A percentile compares a stretch with the other conserved stretches of the same genome.
Evolutionary conservation across 2,329 filamentous ascomycete genomes (phyloP).

Genomic region (Malbranchea cinnamomea): DNA sequence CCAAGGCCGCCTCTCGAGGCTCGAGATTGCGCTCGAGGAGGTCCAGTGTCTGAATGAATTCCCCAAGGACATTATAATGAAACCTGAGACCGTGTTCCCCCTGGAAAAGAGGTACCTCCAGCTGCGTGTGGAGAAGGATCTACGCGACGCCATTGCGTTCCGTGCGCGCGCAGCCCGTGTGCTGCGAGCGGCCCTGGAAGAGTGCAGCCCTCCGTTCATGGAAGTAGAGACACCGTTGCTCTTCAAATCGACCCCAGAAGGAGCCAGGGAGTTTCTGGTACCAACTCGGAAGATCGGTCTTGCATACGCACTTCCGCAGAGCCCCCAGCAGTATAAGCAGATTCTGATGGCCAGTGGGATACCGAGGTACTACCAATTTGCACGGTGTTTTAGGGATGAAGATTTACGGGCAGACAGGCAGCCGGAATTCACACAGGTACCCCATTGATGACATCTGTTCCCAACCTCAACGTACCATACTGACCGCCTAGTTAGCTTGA

Average conservation of each 20-base stretch:
- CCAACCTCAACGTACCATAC: too few relatives aligned
- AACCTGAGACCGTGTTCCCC: constrained; percentile 57
- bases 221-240: constrained; percentile 86
- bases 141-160: constrained; percentile 55
- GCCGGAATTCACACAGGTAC: constrained; percentile 85
- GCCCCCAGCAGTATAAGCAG: constrained; percentile 97
- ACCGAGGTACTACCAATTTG: constrained; percentile 75
- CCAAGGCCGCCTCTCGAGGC: constrained; percentile 20
- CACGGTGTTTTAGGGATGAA: constrained; percentile 88
- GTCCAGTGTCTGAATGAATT: constrained; percentile 59
- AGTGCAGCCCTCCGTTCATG: constrained; percentile 41
- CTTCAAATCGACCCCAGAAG: constrained; percentile 96
- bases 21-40: constrained; percentile 48
- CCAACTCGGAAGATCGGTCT: constrained; percentile 62
- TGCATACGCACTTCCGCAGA: constrained; percentile 87
- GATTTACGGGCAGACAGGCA: constrained; percentile 84
- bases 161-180: constrained; percentile 46
- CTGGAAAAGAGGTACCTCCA: constrained; percentile 69
- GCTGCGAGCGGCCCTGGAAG: constrained; percentile 40
- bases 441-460: too few relatives aligned
- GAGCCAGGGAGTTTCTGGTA: constrained; percentile 85
- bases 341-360: constrained; percentile 88
- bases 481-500: constrained; percentile 47
- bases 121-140: constrained; percentile 54
- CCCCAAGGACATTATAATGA: constrained; percentile 61